These are phyloP conservation scores for Rhodocollybia butyracea DNA, from an alignment of 768 basidiomycete species.

Conservation along the genomic window DNA sequence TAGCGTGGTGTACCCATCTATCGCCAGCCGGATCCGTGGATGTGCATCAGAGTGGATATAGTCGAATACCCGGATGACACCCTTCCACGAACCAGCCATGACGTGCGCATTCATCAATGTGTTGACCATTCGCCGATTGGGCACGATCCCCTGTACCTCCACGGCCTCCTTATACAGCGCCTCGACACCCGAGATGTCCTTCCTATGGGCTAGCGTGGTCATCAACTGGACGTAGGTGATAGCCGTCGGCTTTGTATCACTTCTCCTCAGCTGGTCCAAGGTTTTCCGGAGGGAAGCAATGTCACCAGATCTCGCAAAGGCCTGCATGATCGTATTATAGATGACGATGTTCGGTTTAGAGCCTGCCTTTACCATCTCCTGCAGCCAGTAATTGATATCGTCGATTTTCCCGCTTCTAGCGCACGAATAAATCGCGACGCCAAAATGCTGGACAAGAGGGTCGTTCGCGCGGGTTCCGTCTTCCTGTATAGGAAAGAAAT, in stretches of 20 bases:
- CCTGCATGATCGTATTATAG: slow-evolving; percentile 59
- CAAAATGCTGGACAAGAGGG: slow-evolving; percentile 51
- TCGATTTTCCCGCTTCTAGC: slow-evolving; percentile 42
- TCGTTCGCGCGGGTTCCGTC: slow-evolving; percentile 26
- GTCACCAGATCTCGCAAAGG: slow-evolving; percentile 53
- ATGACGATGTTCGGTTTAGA: slow-evolving; percentile 51
- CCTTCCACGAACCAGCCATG: slow-evolving; percentile 74
- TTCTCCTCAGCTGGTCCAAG: slow-evolving; percentile 59
- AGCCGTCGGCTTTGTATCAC: slow-evolving; percentile 41
- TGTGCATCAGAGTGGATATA: slow-evolving; percentile 40
- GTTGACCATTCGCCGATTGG: slow-evolving; percentile 63
- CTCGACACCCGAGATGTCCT: slow-evolving; percentile 65
- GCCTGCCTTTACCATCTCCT: slow-evolving; percentile 44
- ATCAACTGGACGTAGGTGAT: slow-evolving; percentile 68
- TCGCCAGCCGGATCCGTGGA: slow-evolving; percentile 39
- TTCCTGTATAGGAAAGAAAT: slow-evolving; percentile 44
- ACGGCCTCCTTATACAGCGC: slow-evolving; percentile 63
- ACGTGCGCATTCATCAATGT: slow-evolving; percentile 82
- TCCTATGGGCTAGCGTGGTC: slow-evolving; percentile 56
- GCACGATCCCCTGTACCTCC: slow-evolving; percentile 49
- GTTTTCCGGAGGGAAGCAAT: slow-evolving; percentile 45
- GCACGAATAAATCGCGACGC: slow-evolving; percentile 53
- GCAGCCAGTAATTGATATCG: slow-evolving; percentile 54
- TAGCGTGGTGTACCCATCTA: slow-evolving; percentile 72
- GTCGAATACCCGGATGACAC: slow-evolving; percentile 69